These are phyloP conservation scores for Persicaria tinctoria DNA, from an alignment of 148 eudicot genomes.

Conservation along the genomic window DNA sequence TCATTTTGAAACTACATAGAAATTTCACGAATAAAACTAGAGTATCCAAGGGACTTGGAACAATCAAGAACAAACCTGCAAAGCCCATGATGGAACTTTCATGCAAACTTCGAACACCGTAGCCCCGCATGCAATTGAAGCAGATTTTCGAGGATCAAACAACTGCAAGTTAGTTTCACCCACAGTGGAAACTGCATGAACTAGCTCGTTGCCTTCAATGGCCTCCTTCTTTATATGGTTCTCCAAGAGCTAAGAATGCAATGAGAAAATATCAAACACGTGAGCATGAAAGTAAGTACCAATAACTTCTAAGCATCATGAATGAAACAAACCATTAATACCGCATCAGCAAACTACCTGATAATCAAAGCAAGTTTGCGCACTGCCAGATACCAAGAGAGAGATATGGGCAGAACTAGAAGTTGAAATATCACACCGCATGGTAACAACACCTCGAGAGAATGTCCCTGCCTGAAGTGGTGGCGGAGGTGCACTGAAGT, in stretches of 20 bases:
- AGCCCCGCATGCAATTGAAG: conserved; percentile 83
- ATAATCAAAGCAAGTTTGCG: conserved; percentile 96
- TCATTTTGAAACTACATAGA: not conserved
- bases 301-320: not conserved
- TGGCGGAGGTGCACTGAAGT: conserved; percentile 90
- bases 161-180: conserved; percentile 46
- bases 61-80: conserved; percentile 49
- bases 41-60: not conserved
- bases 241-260: conserved; percentile 59
- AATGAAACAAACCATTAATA: not conserved
- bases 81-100: conserved; percentile 91
- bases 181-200: conserved; percentile 39
- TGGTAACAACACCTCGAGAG: conserved; percentile 96
- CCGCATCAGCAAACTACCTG: conserved; percentile 38
- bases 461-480: conserved; percentile 95
- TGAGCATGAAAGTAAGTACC: not conserved
- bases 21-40: not conserved
- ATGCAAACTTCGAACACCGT: conserved; percentile 81
- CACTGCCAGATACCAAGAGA: conserved; percentile 90
- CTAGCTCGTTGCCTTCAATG: conserved; percentile 64
- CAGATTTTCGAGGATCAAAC: conserved; percentile 76
- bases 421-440: conserved; percentile 92
- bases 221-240: conserved; percentile 90
- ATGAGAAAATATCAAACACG: not conserved
- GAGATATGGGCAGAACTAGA: conserved; percentile 83